These are phyloP conservation scores for Chaetoceros tenuissimus DNA, from an alignment of 108 stramenopile genomes.

Conservation along the genomic window DNA sequence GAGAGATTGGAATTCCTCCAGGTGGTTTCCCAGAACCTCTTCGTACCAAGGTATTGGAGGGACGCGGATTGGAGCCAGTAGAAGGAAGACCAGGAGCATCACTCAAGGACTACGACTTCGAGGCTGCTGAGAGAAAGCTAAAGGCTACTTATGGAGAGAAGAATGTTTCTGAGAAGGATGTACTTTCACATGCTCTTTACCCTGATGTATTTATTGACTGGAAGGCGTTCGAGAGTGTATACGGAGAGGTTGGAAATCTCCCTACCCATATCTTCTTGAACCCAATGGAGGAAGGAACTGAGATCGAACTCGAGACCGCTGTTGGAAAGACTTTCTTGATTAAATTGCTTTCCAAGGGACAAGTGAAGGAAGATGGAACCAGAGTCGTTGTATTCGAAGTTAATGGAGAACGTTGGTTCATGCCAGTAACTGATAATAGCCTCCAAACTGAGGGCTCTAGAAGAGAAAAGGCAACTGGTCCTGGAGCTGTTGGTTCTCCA, in stretches of 20 bases:
- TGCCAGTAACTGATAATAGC: constrained; percentile 50
- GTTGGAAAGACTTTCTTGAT: constrained; percentile 43
- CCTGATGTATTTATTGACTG: constrained; percentile 83
- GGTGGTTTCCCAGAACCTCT: constrained; percentile 80
- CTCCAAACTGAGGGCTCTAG: constrained; percentile 18
- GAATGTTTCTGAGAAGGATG: constrained; percentile 42
- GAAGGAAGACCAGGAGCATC: constrained; percentile 75
- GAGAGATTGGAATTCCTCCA: constrained; percentile 55
- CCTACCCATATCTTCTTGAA: constrained; percentile 79
- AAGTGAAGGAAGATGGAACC: constrained; percentile 45
- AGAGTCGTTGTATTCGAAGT: constrained; percentile 58
- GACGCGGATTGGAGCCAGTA: constrained; percentile 41
- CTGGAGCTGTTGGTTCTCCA: constrained; percentile 73
- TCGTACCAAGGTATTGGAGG: constrained; percentile 54
- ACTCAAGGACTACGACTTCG: constrained; percentile 53
- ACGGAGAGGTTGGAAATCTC: constrained; percentile 62
- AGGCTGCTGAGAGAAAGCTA: constrained; percentile 35
- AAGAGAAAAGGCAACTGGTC: constrained; percentile 51
- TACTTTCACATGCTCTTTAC: constrained; percentile 84
- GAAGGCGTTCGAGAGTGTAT: constrained; percentile 55
- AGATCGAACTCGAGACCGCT: constrained; percentile 59
- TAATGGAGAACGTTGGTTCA: constrained; percentile 61
- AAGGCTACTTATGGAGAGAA: constrained; percentile 35
- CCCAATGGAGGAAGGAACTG: constrained; percentile 83
- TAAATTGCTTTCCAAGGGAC: constrained; percentile 42